Percentiles rank a stretch among this genome's conserved stretches.
Evolutionary conservation across 805 yeast species (phyloP).

Genomic region (Yamadazyma phyllophila): DNA sequence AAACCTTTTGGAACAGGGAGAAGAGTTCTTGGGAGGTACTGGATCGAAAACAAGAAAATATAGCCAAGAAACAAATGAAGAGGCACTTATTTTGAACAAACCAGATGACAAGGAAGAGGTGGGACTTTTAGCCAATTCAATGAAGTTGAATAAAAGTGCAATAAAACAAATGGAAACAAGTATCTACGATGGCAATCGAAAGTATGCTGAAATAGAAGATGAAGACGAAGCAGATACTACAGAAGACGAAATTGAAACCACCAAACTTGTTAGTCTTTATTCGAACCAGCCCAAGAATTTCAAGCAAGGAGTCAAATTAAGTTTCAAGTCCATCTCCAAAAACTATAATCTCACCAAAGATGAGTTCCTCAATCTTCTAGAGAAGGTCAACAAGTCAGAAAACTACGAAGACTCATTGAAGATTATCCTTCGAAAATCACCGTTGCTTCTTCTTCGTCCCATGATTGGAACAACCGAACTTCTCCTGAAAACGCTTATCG

Average conservation of each 20-base stretch:
- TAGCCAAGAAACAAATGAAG: background rate
- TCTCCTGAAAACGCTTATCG: conserved; percentile 75
- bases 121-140: conserved; percentile 12
- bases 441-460: conserved; percentile 78
- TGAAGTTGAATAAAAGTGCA: conserved; percentile 10
- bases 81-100: background rate
- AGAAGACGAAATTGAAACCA: conserved; percentile 24
- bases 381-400: conserved; percentile 61
- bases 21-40: conserved; percentile 72
- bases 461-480: conserved; percentile 93
- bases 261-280: conserved; percentile 60
- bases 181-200: conserved; percentile 11
- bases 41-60: conserved; percentile 52
- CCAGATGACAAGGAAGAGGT: conserved; percentile 1
- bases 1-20: conserved; percentile 73
- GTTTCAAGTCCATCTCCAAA: conserved; percentile 67
- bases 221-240: conserved; percentile 22
- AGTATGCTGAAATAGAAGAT: conserved; percentile 25
- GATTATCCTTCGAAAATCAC: conserved; percentile 72
- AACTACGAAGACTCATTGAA: conserved; percentile 64
- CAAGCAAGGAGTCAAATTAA: conserved; percentile 71
- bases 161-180: conserved; percentile 2
- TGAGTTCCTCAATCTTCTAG: conserved; percentile 57
- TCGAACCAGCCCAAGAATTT: conserved; percentile 78
- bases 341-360: conserved; percentile 65